These are phyloP conservation scores for Gillenia trifoliata DNA, from an alignment of 306 rosid genomes.

Conservation along the genomic window DNA sequence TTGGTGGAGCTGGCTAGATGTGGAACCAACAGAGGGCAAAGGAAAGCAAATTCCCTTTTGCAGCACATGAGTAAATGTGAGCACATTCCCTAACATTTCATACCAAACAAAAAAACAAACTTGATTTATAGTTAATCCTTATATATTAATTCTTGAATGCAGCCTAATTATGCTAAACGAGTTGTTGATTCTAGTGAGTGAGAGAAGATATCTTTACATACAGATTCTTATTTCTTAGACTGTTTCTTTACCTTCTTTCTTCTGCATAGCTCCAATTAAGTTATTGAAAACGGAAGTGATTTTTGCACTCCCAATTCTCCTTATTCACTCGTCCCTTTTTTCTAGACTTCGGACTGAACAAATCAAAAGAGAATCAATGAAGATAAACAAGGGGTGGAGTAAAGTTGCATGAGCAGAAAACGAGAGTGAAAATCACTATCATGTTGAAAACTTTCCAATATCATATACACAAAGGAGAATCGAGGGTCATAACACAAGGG, in stretches of 20 bases:
- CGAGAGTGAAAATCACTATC: no score
- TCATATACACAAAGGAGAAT: no score
- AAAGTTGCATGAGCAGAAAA: no score
- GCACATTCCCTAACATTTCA: conserved; percentile 44
- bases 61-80: conserved; percentile 63
- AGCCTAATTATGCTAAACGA: conserved; percentile 1
- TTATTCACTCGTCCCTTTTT: no score
- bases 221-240: background rate
- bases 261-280: background rate
- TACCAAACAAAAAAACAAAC: background rate
- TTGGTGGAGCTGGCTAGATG: conserved; percentile 47
- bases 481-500: no score
- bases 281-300: no score
- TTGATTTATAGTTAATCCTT: background rate
- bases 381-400: no score
- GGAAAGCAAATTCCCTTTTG: conserved; percentile 72
- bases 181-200: background rate
- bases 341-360: no score
- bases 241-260: background rate
- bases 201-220: background rate
- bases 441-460: no score
- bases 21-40: conserved; percentile 80
- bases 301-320: no score
- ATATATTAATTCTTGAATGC: background rate
- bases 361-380: no score